A percentile compares a stretch with the other conserved stretches of the same genome.
These are phyloP conservation scores for Lizanozyma gosingica DNA, from an alignment of 1,139 yeast species.

Conservation along the genomic window DNA sequence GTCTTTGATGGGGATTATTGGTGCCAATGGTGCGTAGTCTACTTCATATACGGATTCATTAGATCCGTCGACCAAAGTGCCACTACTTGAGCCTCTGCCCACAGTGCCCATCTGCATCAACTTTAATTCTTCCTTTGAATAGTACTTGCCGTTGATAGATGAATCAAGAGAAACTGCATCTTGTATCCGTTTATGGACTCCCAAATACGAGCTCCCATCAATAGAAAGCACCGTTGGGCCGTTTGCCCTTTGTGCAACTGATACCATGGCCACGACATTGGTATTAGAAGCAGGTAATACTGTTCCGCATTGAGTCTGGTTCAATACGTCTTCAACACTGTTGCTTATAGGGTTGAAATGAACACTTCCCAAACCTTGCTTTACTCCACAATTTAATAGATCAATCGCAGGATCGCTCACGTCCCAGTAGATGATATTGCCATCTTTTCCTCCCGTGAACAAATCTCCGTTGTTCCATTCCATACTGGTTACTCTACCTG, in stretches of 20 bases:
- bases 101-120: neutral
- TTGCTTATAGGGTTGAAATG: slow-evolving; percentile 25
- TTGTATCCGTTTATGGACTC: slow-evolving; percentile 27
- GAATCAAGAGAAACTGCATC: neutral
- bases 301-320: slow-evolving; percentile 54
- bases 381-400: slow-evolving; percentile 32
- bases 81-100: neutral
- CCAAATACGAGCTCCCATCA: slow-evolving; percentile 47
- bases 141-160: neutral
- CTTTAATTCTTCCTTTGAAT: neutral
- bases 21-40: neutral
- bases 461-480: slow-evolving; percentile 58
- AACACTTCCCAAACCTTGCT: slow-evolving; percentile 39
- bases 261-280: slow-evolving; percentile 34
- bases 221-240: slow-evolving; percentile 37
- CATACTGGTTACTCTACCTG: slow-evolving; percentile 43
- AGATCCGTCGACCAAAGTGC: neutral
- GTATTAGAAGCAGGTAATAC: slow-evolving; percentile 49
- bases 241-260: slow-evolving; percentile 19
- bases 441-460: slow-evolving; percentile 63
- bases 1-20: neutral
- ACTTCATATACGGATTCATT: neutral
- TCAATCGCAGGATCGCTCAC: slow-evolving; percentile 19
- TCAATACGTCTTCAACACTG: slow-evolving; percentile 19
- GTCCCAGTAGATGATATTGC: slow-evolving; percentile 70